Evolutionary conservation across 208 protist genomes (phyloP), one percentile per base, ranked within the genome.

Genomic region (Wallacemonas sp.): DNA sequence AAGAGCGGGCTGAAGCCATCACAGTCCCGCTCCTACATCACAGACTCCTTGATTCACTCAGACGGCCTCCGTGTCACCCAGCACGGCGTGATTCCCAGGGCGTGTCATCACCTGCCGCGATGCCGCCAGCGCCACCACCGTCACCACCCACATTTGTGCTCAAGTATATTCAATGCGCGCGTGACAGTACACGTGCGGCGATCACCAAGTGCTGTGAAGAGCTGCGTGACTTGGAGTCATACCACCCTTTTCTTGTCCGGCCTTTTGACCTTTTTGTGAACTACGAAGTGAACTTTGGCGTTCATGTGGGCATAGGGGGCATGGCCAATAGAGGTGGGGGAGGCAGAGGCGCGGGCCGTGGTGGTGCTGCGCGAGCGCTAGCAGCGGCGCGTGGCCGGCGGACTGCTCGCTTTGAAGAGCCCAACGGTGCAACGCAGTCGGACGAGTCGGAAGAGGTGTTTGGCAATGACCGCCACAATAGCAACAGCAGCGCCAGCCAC

Each of bases 251-350:
- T 49, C 79, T 92, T 11, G 76, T 89, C 59, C 80, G 80, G 9
- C 75, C 85, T 0, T 69, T 81, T 30, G 86, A 92, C 34, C 68
- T 88, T 19, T 92, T 92, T 54, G 79, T 92, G 45, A 89, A 87
- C 44, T 92, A 90, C 54, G 83, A 86, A 44, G 68, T 80, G 14
- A 75, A 65, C 31, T 63, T 80, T 39, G 51, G 51, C 6, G 30
- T 41, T 41, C 36, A 14, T n/a, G n/a, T n/a, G n/a, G n/a, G n/a
- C n/a, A n/a, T n/a, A n/a, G n/a, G n/a, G n/a, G n/a, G n/a, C 36
- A 14, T 41, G 9, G 36, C 17, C 21, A 27, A 27, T 33, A 9
- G 12, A 0, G 47, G 47, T 5, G 19, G 24, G 5, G 47, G 26
- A 36, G 47, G 47, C 11, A 33, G 6, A 9, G 19, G 44, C 19